Evolutionary conservation across 352 stramenopile genomes (phyloP), one percentile per base, ranked within the genome.

Genomic region (Globisporangium cylindrosporum): DNA sequence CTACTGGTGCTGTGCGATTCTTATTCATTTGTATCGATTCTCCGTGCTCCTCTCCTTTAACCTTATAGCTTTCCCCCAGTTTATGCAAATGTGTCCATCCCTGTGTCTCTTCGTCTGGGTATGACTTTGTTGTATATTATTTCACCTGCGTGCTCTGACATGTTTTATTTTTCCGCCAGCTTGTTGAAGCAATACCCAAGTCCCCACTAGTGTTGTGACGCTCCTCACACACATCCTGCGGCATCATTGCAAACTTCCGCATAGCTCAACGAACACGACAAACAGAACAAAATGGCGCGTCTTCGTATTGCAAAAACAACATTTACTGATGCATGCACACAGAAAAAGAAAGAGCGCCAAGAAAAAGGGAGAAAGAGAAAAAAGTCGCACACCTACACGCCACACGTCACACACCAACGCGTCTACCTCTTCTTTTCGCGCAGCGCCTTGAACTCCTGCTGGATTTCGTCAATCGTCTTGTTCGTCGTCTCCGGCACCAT

Each of bases 381-480:
- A 15, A 48, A 20, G 10, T 15, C 9, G 36, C 36, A 43, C 36
- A 43, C 36, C 36, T 14, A 43, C 10, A 10, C 10, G 4, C 10
- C 36, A 32, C 27, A 32, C 27, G 27, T 6, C 27, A 32, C 27
- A 32, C 27, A 32, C 27, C 27, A 32, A 32, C 27, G 27, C 27
- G 3, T 22, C 18, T 71, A 64, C 27, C 27, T 32, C 55, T 59
- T 64, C n/a, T 60, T 61, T 25, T 67, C 66, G 64, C 55, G 64
- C 25, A 62, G 41, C 22, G 65, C 25, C 48, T 57, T 63, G 71
- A 81, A 86, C 67, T 85, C 74, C 32, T 70, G 62, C 62, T 80
- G 78, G 54, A 89, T 85, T 67, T 88, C 76, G 25, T 82, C 76
- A 63, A 81, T 83, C 15, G 79, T 82, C 69, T 88, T 87, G 56